A percentile compares a stretch with the other conserved stretches of the same genome.
Conservation (phyloP, 2,329 filamentous ascomycete genomes). For the Fusarium redolens region DNA sequence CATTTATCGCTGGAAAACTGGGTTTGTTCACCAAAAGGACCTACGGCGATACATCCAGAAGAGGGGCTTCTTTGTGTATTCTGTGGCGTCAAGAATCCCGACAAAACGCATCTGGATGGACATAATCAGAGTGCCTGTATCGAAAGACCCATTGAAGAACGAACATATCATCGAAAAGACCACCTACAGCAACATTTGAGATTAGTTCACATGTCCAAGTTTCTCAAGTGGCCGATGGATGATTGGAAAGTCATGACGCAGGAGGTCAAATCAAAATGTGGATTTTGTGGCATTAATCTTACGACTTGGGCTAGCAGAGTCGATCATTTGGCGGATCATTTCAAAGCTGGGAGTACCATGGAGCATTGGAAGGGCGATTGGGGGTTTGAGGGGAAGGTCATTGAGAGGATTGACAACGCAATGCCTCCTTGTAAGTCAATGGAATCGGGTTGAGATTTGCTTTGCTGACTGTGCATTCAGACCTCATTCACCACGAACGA, state of each 20-base stretch:
- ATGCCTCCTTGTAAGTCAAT: slow-evolving; percentile 53
- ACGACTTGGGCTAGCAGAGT: slow-evolving; percentile 52
- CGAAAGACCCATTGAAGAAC: slow-evolving; percentile 50
- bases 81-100: slow-evolving; percentile 51
- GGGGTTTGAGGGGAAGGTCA: slow-evolving; percentile 54
- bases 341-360: slow-evolving; percentile 55
- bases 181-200: slow-evolving; percentile 57
- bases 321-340: slow-evolving; percentile 56
- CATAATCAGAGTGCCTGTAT: slow-evolving; percentile 59
- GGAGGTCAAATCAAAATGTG: slow-evolving; percentile 53
- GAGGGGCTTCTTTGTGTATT: slow-evolving; percentile 48
- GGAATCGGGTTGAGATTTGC: too few species aligned
- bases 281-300: slow-evolving; percentile 54
- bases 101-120: slow-evolving; percentile 48
- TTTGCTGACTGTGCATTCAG: background rate
- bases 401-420: slow-evolving; percentile 55
- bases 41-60: slow-evolving; percentile 53
- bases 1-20: slow-evolving; percentile 59
- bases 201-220: slow-evolving; percentile 56
- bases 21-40: slow-evolving; percentile 55
- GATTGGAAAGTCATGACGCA: slow-evolving; percentile 54
- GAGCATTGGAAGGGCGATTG: slow-evolving; percentile 58
- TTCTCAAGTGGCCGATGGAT: slow-evolving; percentile 34
- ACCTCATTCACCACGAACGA: slow-evolving; percentile 39
- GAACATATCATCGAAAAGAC: slow-evolving; percentile 58